Percentiles rank a stretch among this genome's conserved stretches.
phyloP scores from a whole-genome alignment of 164 flowering plant species.

The Stephania cephalantha region DNA sequence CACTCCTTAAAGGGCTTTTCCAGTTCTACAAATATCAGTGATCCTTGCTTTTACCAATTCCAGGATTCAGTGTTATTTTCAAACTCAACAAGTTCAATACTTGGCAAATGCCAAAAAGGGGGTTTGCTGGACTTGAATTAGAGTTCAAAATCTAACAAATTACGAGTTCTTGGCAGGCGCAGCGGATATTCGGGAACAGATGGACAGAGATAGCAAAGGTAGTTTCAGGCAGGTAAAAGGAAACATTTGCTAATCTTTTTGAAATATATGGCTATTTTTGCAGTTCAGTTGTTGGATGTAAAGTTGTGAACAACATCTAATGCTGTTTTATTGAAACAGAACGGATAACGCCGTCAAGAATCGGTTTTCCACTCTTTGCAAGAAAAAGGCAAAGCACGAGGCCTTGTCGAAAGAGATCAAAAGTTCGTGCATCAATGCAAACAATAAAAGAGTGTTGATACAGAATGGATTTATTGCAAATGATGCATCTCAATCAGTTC shows the following conservation, averaged over 20 bases:
- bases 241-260: background rate
- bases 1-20: background rate
- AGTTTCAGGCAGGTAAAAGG: conserved; percentile 87
- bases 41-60: background rate
- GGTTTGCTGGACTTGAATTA: background rate
- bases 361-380: conserved; percentile 85
- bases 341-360: conserved; percentile 99
- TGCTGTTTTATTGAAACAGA: conserved; percentile 38
- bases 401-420: conserved; percentile 70
- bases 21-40: background rate
- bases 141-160: conserved; percentile 8
- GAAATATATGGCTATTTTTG: background rate
- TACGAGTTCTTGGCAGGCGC: conserved; percentile 58
- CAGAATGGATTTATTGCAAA: conserved; percentile 31
- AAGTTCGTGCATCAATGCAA: conserved; percentile 37
- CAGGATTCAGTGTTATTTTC: background rate
- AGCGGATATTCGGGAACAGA: conserved; percentile 83
- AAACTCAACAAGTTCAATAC: background rate
- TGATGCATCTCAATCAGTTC: conserved; percentile 25
- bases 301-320: background rate
- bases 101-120: background rate
- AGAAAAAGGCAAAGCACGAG: conserved; percentile 83
- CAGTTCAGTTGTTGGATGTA: background rate
- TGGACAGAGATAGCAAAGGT: conserved; percentile 99
- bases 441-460: conserved; percentile 55